Percentiles rank a stretch among this genome's conserved stretches.
phyloP scores from a whole-genome alignment of 148 eudicot genomes.

The Tetragonia tetragonoides region DNA sequence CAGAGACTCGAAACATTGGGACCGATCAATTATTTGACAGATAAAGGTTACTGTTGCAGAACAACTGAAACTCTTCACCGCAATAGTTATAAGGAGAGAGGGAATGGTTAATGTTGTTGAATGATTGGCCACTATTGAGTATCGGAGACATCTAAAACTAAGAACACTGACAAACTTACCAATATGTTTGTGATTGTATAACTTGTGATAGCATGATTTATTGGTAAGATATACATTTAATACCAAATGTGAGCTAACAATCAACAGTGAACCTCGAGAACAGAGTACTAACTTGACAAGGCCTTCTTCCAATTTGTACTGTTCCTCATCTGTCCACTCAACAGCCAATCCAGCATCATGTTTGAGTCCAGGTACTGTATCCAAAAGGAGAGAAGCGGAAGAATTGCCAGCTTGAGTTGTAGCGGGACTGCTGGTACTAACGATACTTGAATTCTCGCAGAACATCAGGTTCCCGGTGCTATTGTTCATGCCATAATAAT shows the following conservation, averaged over 20 bases:
- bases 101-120: background rate
- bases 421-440: slow-evolving; percentile 31
- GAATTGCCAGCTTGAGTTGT: slow-evolving; percentile 43
- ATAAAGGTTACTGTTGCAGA: background rate
- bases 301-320: slow-evolving; percentile 73
- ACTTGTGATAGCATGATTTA: background rate
- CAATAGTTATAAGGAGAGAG: background rate
- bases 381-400: slow-evolving; percentile 48
- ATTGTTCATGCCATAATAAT: slow-evolving; percentile 45
- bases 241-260: slow-evolving; percentile 11
- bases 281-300: slow-evolving; percentile 66
- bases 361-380: slow-evolving; percentile 75
- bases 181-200: background rate
- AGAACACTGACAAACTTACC: background rate
- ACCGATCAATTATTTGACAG: background rate
- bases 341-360: slow-evolving; percentile 71
- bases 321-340: slow-evolving; percentile 87
- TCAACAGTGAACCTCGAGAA: slow-evolving; percentile 18
- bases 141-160: background rate
- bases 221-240: background rate
- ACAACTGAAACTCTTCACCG: background rate
- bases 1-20: background rate
- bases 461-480: slow-evolving; percentile 43
- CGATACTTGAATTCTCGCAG: slow-evolving; percentile 46
- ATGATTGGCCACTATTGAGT: background rate